Evolutionary conservation across 1,284 basidiomycete genomes (phyloP), one percentile per base, ranked within the genome.

Genomic region (Blastosporella zonata): DNA sequence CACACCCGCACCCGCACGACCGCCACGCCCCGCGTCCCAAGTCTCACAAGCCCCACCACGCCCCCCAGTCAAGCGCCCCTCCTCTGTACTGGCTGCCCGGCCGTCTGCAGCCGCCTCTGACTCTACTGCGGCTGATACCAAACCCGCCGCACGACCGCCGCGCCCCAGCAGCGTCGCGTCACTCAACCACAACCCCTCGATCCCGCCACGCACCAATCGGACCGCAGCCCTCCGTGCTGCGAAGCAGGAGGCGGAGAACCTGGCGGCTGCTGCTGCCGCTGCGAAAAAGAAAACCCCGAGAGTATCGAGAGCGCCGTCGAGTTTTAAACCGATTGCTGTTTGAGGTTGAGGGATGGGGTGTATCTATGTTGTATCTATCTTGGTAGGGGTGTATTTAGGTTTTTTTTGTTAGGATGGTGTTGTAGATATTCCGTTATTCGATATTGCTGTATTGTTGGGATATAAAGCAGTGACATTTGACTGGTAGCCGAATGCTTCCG

Each of bases 151-250:
- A 28, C 34, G 49, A 10, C 60, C 57, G 34, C 68, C 65, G 5
- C 79, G 81, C 13, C 80, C 76, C 3, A 79, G 77, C 59, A 86
- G 80, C 56, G 60, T 79, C 34, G 47, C 43, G 2, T 49, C 49
- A 66, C 17, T 49, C 7, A 44, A 40, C 67, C 43, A 71, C 71
- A 59, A 59, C 3, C 86, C 87, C 1, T 70, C 73, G 1, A 84
- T 90, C 53, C 66, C 69, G 2, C 88, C 88, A 5, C 73, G 86
- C 43, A 78, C 74, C 48, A 91, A 91, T 64, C 81, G 77, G 64
- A 89, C 84, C 55, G 86, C 88, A 2, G 67, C 82, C n/a, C 64
- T 91, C 46, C 74, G 89, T 20, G 79, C 75, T 10, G 82, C 82
- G 53, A 88, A 88, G 68, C 74, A 78, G 69, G 80, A 74, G 53